Evolutionary conservation across 441 rosid genomes (phyloP).

Genomic region (Codiaeum variegatum): DNA sequence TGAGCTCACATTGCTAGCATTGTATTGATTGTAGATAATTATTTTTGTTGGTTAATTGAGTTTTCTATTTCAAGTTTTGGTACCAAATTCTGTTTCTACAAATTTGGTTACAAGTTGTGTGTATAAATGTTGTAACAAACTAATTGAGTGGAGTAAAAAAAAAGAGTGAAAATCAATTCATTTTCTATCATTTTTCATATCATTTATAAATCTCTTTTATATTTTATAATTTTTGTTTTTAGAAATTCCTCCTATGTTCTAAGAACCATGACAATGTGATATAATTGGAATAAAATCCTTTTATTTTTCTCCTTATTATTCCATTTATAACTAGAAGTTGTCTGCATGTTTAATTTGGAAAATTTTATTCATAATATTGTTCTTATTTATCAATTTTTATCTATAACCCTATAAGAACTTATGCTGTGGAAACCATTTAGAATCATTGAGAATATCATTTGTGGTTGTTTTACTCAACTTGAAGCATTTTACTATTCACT

Average conservation of each 20-base stretch:
- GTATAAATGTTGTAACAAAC: too few relatives aligned
- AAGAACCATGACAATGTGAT: constrained; percentile 16
- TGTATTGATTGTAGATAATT: too few relatives aligned
- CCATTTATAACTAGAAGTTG: not conserved
- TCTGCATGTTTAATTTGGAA: not conserved
- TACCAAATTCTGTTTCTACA: too few relatives aligned
- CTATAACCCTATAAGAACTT: not conserved
- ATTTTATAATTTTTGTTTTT: too few relatives aligned
- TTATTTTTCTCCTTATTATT: not conserved
- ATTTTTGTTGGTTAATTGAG: too few relatives aligned
- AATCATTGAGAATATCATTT: not conserved
- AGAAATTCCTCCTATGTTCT: constrained; percentile 8
- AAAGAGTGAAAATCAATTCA: too few relatives aligned
- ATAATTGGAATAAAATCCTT: constrained; percentile 19
- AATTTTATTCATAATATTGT: not conserved
- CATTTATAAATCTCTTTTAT: too few relatives aligned
- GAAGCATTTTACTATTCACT: not conserved
- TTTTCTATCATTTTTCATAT: too few relatives aligned
- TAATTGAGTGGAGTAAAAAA: too few relatives aligned
- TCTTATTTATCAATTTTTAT: not conserved
- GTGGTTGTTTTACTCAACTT: not conserved
- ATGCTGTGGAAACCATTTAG: not conserved
- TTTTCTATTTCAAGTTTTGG: too few relatives aligned
- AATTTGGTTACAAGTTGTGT: too few relatives aligned
- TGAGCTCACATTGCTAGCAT: too few relatives aligned